These are phyloP conservation scores for Mucor saturninus DNA, from an alignment of 371 early-diverging fungal species.

Conservation along the genomic window DNA sequence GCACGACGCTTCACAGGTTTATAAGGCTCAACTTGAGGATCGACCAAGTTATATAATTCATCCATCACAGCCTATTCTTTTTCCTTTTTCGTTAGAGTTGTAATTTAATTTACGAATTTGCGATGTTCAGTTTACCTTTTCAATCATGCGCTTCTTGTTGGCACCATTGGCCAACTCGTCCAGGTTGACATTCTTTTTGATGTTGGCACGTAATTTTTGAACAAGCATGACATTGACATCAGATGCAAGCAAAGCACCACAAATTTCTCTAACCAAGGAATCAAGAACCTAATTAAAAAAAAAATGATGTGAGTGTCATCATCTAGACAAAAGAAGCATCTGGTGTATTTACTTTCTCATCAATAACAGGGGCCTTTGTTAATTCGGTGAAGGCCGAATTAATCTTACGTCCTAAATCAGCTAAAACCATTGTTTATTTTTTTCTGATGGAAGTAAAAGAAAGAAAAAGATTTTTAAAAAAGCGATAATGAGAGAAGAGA, in stretches of 20 bases:
- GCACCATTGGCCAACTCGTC: constrained; percentile 79
- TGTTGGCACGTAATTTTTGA: constrained; percentile 82
- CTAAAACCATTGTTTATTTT: constrained; percentile 74
- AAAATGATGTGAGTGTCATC: background rate
- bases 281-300: constrained; percentile 70
- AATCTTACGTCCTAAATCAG: constrained; percentile 91
- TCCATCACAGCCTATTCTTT: constrained; percentile 86
- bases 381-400: constrained; percentile 82
- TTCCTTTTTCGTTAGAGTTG: background rate
- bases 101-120: background rate
- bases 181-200: constrained; percentile 83
- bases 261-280: constrained; percentile 86
- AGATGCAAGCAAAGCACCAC: constrained; percentile 87
- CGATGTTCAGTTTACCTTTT: constrained; percentile 67
- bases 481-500: background rate
- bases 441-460: background rate
- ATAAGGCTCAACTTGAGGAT: constrained; percentile 91
- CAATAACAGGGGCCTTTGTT: constrained; percentile 85
- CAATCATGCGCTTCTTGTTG: constrained; percentile 88
- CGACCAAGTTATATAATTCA: constrained; percentile 92
- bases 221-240: constrained; percentile 97
- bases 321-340: background rate
- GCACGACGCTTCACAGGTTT: constrained; percentile 84
- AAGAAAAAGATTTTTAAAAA: background rate
- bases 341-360: constrained; percentile 72